A percentile compares a stretch with the other conserved stretches of the same genome.
phyloP scores from a whole-genome alignment of 1,139 yeast species.

The Ogataea hybrid region DNA sequence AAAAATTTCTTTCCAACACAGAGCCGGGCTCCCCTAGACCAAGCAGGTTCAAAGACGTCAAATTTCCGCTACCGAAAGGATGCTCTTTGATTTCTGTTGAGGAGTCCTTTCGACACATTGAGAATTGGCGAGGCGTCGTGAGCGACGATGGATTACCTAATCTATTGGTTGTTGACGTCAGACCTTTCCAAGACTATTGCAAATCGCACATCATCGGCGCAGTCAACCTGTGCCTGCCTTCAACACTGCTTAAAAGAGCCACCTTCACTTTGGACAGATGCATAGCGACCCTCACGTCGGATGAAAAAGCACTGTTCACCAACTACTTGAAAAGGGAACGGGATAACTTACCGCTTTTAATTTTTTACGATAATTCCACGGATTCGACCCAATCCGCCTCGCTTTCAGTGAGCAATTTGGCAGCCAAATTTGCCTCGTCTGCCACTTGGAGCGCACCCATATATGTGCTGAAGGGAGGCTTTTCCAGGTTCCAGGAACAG shows the following conservation, averaged over 20 bases:
- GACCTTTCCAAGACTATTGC: constrained; percentile 55
- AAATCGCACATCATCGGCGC: constrained; percentile 45
- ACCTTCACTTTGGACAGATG: constrained; percentile 49
- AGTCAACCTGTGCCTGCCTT: constrained; percentile 53
- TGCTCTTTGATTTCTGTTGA: constrained; percentile 18
- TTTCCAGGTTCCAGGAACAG: constrained; percentile 31
- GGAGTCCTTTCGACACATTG: constrained; percentile 19
- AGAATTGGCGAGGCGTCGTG: constrained; percentile 17
- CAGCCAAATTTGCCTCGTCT: constrained; percentile 46
- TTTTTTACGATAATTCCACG: constrained; percentile 40
- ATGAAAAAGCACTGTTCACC: constrained; percentile 37
- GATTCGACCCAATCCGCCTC: constrained; percentile 30
- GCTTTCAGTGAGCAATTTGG: constrained; percentile 43
- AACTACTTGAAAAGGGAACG: constrained; percentile 23
- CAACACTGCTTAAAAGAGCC: constrained; percentile 48
- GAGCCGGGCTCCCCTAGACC: constrained; percentile 18
- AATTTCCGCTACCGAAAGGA: constrained; percentile 23
- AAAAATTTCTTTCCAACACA: constrained; percentile 12
- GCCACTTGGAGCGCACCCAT: constrained; percentile 37
- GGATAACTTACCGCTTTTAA: constrained; percentile 35
- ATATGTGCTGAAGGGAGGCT: constrained; percentile 37
- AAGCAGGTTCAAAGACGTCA: constrained; percentile 24
- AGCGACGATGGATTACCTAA: constrained; percentile 29
- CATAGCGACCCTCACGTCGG: constrained; percentile 46
- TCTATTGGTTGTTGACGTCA: constrained; percentile 44